These are phyloP conservation scores for Calvatia gigantea DNA, from an alignment of 768 basidiomycete species.

Conservation along the genomic window DNA sequence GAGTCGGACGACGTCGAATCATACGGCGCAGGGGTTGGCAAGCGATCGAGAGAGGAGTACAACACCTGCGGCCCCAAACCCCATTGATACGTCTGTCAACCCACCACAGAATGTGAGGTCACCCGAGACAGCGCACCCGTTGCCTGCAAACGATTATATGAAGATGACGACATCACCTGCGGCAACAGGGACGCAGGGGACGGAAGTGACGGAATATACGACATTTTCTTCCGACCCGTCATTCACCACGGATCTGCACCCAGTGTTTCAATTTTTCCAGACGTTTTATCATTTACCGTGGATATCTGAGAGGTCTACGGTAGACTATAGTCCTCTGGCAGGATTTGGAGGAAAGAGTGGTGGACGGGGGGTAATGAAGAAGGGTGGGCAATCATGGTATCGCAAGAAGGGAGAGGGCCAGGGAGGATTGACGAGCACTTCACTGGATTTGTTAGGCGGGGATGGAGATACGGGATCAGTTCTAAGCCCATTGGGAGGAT, in stretches of 20 bases:
- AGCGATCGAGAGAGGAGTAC: neutral
- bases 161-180: constrained; percentile 6
- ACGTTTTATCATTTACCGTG: constrained; percentile 9
- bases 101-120: neutral
- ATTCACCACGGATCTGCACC: constrained; percentile 5
- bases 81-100: neutral
- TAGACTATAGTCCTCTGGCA: constrained; percentile 8
- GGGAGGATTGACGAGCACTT: neutral
- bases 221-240: constrained; percentile 4
- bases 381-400: constrained; percentile 7
- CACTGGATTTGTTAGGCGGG: constrained; percentile 3
- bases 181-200: neutral
- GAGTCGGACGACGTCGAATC: neutral
- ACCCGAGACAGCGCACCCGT: neutral
- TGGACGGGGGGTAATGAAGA: constrained; percentile 5
- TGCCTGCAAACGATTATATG: constrained; percentile 4
- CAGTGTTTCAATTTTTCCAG: constrained; percentile 7
- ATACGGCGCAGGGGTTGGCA: neutral
- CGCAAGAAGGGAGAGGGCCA: neutral
- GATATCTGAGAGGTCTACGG: constrained; percentile 6
- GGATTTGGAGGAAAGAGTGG: constrained; percentile 7
- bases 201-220: constrained; percentile 1
- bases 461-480: constrained; percentile 4
- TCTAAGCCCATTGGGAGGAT: constrained; percentile 5
- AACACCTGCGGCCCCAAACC: neutral